These are phyloP conservation scores for Nakazawaea ambrosiae DNA, from an alignment of 805 yeast species.

Conservation along the genomic window DNA sequence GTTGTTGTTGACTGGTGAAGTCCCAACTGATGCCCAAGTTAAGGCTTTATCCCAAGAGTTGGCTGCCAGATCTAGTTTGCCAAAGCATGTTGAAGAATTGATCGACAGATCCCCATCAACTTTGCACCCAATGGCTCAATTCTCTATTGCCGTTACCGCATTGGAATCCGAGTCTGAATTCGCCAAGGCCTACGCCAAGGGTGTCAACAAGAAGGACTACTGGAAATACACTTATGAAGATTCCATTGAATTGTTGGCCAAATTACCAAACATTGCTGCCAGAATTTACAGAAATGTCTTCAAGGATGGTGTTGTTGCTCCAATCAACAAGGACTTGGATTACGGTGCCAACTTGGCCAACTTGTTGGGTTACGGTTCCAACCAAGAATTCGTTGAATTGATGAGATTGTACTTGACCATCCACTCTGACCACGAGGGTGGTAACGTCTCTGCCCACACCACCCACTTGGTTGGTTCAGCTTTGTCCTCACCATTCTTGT, in stretches of 20 bases:
- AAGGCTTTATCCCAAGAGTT: slow-evolving; percentile 67
- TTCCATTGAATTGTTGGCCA: slow-evolving; percentile 72
- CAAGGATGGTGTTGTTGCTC: slow-evolving; percentile 67
- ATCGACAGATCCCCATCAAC: slow-evolving; percentile 68
- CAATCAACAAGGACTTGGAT: slow-evolving; percentile 47
- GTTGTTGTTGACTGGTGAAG: slow-evolving; percentile 77
- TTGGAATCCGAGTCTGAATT: slow-evolving; percentile 77
- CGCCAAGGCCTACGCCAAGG: slow-evolving; percentile 79
- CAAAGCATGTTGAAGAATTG: slow-evolving; percentile 68
- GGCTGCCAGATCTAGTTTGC: slow-evolving; percentile 71
- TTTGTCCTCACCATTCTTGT: slow-evolving; percentile 68
- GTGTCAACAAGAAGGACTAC: slow-evolving; percentile 76
- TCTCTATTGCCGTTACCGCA: slow-evolving; percentile 76
- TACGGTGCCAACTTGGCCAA: slow-evolving; percentile 60
- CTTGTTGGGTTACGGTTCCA: slow-evolving; percentile 50
- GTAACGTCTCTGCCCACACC: slow-evolving; percentile 82
- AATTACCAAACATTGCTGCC: slow-evolving; percentile 75
- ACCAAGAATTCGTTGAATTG: slow-evolving; percentile 67
- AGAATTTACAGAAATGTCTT: slow-evolving; percentile 79
- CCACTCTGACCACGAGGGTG: slow-evolving; percentile 89
- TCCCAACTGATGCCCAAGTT: slow-evolving; percentile 67
- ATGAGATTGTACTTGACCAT: slow-evolving; percentile 77
- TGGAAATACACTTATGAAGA: slow-evolving; percentile 83
- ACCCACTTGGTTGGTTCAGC: slow-evolving; percentile 85
- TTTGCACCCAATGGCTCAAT: slow-evolving; percentile 88